Percentiles rank a stretch among this genome's conserved stretches.
These are phyloP conservation scores for Sphenostylis stenocarpa DNA, from an alignment of 306 rosid genomes.

Conservation along the genomic window DNA sequence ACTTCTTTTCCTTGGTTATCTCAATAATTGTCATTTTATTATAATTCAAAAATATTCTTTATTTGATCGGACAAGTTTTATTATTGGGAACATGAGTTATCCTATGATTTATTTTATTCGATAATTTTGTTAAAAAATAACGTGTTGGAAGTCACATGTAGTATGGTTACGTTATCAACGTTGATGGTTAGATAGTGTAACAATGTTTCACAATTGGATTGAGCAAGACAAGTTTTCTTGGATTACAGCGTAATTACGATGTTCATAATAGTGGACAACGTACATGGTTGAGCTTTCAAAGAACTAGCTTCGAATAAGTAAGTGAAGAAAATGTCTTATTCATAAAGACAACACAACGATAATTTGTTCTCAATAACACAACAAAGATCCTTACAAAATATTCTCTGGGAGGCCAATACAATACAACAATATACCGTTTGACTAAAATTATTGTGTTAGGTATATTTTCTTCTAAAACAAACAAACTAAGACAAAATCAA, in stretches of 20 bases:
- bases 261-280: slow-evolving; percentile 25
- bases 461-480: background rate
- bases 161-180: too few species aligned
- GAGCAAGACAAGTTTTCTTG: slow-evolving; percentile 37
- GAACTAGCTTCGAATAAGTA: slow-evolving; percentile 38
- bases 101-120: too few species aligned
- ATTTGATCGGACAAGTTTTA: too few species aligned
- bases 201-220: background rate
- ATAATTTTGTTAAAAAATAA: too few species aligned
- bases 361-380: slow-evolving; percentile 5
- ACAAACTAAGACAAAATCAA: background rate
- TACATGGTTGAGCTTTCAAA: slow-evolving; percentile 45
- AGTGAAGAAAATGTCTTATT: slow-evolving; percentile 30
- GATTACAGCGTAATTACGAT: slow-evolving; percentile 7
- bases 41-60: too few species aligned
- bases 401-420: background rate
- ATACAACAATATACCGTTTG: background rate
- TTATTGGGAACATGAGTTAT: too few species aligned
- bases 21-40: too few species aligned
- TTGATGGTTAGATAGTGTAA: too few species aligned
- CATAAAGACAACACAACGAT: slow-evolving; percentile 41
- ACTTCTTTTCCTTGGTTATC: too few species aligned
- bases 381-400: slow-evolving; percentile 36
- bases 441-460: background rate
- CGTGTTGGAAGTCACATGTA: too few species aligned